These are phyloP conservation scores for Podila verticillata DNA, from an alignment of 192 early-diverging fungal species.

Conservation along the genomic window DNA sequence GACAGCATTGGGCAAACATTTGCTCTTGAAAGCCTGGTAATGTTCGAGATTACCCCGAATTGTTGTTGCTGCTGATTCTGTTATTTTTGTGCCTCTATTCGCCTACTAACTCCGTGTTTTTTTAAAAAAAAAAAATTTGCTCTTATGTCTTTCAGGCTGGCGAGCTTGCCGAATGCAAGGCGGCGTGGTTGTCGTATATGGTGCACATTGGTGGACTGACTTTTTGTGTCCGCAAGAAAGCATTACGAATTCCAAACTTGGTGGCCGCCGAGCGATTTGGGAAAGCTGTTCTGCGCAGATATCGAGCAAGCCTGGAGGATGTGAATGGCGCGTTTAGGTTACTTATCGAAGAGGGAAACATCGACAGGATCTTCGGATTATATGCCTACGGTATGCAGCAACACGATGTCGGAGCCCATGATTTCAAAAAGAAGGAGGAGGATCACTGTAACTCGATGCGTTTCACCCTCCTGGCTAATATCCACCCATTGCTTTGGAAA, in stretches of 20 bases:
- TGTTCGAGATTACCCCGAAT: slow-evolving; percentile 3
- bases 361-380: slow-evolving; percentile 20
- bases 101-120: slow-evolving; percentile 1
- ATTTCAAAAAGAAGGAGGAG: slow-evolving; percentile 41
- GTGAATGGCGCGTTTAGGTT: slow-evolving; percentile 16
- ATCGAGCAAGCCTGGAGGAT: slow-evolving; percentile 22
- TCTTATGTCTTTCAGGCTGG: slow-evolving; percentile 16
- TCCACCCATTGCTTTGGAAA: slow-evolving; percentile 36
- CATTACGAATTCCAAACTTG: slow-evolving; percentile 35
- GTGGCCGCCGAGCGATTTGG: slow-evolving; percentile 33
- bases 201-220: slow-evolving; percentile 39
- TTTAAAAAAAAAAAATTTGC: no score
- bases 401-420: slow-evolving; percentile 6
- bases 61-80: slow-evolving; percentile 6
- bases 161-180: slow-evolving; percentile 14
- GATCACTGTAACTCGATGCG: slow-evolving; percentile 40
- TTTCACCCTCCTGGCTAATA: slow-evolving; percentile 33
- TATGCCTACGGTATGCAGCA: no score
- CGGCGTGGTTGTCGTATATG: slow-evolving; percentile 44
- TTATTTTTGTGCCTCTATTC: slow-evolving; percentile 23
- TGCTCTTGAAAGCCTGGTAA: slow-evolving; percentile 29
- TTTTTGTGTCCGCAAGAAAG: slow-evolving; percentile 36
- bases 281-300: slow-evolving; percentile 20
- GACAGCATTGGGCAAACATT: slow-evolving; percentile 15
- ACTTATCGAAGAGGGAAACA: slow-evolving; percentile 16